These are phyloP conservation scores for Chytriomyces hyalinus DNA, from an alignment of 192 early-diverging fungal species.

Conservation along the genomic window DNA sequence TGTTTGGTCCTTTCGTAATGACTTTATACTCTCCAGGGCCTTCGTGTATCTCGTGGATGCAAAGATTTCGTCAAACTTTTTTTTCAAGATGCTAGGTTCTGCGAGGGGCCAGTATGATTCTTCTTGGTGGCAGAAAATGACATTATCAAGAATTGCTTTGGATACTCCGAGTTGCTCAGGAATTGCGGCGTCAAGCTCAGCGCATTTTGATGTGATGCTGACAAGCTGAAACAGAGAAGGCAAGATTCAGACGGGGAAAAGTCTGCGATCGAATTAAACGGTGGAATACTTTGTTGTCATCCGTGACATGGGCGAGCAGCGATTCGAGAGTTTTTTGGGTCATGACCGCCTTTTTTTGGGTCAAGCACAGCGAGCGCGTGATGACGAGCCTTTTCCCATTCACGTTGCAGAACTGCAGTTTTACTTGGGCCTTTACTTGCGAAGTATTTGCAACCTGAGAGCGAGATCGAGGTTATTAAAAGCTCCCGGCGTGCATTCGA, in stretches of 20 bases:
- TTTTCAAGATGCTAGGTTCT: conserved; percentile 85
- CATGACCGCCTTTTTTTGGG: conserved; percentile 64
- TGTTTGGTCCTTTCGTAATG: conserved; percentile 71
- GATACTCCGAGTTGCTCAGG: conserved; percentile 88
- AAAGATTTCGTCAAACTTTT: conserved; percentile 99
- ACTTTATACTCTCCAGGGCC: conserved; percentile 82
- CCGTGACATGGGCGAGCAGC: conserved; percentile 33
- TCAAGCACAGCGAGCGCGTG: conserved; percentile 77
- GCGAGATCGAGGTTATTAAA: neutral
- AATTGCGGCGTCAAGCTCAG: conserved; percentile 85
- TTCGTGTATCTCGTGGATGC: conserved; percentile 91
- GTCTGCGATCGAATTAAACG: neutral
- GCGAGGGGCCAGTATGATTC: conserved; percentile 95
- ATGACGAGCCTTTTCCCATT: conserved; percentile 73
- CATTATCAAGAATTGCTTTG: conserved; percentile 91
- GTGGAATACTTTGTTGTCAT: conserved; percentile 33
- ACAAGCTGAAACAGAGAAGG: conserved; percentile 44
- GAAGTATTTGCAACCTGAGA: conserved; percentile 68
- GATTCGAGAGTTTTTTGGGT: conserved; percentile 84
- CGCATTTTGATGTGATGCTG: conserved; percentile 79
- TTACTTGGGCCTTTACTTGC: conserved; percentile 91
- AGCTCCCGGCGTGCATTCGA: too few relatives aligned
- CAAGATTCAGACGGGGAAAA: neutral
- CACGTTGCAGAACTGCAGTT: conserved; percentile 82
- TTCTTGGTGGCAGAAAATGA: conserved; percentile 99